A percentile compares a stretch with the other conserved stretches of the same genome.
These are phyloP conservation scores for Diaporthe capsici DNA, from an alignment of 2,329 filamentous ascomycete species.

Conservation along the genomic window DNA sequence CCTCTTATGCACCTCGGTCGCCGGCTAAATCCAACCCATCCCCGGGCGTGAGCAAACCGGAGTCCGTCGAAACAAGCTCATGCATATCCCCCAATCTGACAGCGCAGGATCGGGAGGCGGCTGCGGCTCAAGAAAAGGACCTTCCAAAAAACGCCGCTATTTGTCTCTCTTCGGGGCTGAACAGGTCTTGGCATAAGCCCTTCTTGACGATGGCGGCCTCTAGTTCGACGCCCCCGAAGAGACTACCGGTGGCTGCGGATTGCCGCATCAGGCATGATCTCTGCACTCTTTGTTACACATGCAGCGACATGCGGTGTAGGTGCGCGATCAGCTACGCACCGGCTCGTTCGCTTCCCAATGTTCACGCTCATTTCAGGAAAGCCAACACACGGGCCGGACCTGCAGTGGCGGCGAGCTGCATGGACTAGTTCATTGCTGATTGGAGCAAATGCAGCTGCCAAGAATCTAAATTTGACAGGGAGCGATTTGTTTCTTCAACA, in stretches of 20 bases:
- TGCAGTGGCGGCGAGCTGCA: slow-evolving; percentile 23
- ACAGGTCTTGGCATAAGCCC: slow-evolving; percentile 28
- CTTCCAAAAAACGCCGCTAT: background rate
- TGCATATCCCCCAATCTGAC: slow-evolving; percentile 16
- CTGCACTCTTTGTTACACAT: background rate
- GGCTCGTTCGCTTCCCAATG: too few species aligned
- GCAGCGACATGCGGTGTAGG: background rate
- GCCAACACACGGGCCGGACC: slow-evolving; percentile 1
- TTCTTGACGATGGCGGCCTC: slow-evolving; percentile 5
- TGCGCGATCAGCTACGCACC: background rate
- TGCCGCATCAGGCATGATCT: background rate
- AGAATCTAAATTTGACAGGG: background rate
- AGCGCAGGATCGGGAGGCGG: background rate
- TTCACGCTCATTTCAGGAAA: background rate
- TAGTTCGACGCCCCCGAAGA: slow-evolving; percentile 12
- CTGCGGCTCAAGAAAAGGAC: slow-evolving; percentile 14
- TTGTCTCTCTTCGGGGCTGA: slow-evolving; percentile 30
- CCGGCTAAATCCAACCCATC: slow-evolving; percentile 20
- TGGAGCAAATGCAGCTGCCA: background rate
- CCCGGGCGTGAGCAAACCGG: slow-evolving; percentile 4
- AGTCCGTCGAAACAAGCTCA: slow-evolving; percentile 24
- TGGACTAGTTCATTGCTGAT: background rate
- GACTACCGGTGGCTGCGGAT: background rate
- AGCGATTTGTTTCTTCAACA: background rate
- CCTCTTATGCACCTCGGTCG: slow-evolving; percentile 20